Conservation (phyloP, 805 yeast species). For the Metschnikowia lochheadii region DNA sequence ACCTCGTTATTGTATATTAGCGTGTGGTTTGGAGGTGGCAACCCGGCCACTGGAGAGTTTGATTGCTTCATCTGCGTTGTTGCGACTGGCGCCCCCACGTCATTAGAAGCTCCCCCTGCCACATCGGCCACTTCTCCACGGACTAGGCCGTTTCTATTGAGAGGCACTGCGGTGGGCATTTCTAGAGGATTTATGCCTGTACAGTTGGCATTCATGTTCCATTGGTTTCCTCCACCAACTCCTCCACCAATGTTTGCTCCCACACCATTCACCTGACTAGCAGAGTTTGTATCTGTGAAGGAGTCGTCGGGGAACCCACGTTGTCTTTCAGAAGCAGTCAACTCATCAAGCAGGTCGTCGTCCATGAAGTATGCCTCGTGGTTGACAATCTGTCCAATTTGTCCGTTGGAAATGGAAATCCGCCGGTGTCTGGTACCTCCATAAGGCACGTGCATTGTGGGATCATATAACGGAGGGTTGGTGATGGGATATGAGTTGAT, state of each 20-base stretch:
- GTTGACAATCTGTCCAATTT: conserved; percentile 66
- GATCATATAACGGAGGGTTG: conserved; percentile 45
- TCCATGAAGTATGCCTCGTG: conserved; percentile 38
- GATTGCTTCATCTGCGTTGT: background rate
- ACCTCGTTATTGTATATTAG: conserved; percentile 53
- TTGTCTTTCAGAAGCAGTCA: conserved; percentile 5
- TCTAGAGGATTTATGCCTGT: background rate
- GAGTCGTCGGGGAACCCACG: background rate
- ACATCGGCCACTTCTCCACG: background rate
- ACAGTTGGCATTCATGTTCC: background rate
- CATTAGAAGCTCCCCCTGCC: background rate
- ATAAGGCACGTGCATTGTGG: conserved; percentile 36
- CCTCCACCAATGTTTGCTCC: background rate
- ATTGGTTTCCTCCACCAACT: background rate
- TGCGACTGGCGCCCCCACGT: background rate
- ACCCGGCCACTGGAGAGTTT: conserved; percentile 29
- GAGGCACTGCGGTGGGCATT: background rate
- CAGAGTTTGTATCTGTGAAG: background rate
- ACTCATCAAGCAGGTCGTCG: conserved; percentile 24
- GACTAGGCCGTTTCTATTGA: background rate
- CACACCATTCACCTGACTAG: background rate
- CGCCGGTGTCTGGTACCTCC: conserved; percentile 50
- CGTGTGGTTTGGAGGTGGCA: conserved; percentile 48
- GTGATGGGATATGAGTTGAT: conserved; percentile 40
- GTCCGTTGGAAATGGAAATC: conserved; percentile 81